phyloP scores from a whole-genome alignment of 148 eudicot genomes.

The Nyssa sinensis region DNA sequence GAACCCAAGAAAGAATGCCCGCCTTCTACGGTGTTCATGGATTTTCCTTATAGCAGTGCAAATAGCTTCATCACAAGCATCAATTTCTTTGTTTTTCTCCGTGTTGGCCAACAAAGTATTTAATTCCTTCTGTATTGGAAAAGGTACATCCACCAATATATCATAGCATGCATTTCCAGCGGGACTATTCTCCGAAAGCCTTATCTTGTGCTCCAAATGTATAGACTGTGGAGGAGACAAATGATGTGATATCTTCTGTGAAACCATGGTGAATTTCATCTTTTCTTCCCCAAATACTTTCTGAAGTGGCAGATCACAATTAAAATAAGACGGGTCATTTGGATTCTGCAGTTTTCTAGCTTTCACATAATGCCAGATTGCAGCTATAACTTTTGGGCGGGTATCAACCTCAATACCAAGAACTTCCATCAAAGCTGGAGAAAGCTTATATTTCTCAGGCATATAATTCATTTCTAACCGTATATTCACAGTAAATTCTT shows the following conservation, averaged over 20 bases:
- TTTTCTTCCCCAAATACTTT: constrained; percentile 83
- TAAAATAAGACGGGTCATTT: constrained; percentile 76
- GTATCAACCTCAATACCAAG: constrained; percentile 94
- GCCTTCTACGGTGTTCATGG: constrained; percentile 78
- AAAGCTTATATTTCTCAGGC: constrained; percentile 90
- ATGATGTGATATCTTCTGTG: constrained; percentile 77
- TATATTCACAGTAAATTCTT: constrained; percentile 67
- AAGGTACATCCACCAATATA: constrained; percentile 83
- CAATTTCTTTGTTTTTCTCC: constrained; percentile 86
- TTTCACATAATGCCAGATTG: constrained; percentile 94
- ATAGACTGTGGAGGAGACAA: constrained; percentile 81
- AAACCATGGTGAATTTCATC: constrained; percentile 76
- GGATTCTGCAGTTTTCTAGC: constrained; percentile 82
- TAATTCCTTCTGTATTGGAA: constrained; percentile 85
- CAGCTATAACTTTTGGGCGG: constrained; percentile 80
- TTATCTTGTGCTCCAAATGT: constrained; percentile 80
- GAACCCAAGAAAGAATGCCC: constrained; percentile 91
- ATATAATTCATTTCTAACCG: constrained; percentile 77
- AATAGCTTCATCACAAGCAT: constrained; percentile 81
- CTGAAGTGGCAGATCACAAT: constrained; percentile 81
- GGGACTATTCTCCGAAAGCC: constrained; percentile 77
- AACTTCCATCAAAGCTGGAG: constrained; percentile 74
- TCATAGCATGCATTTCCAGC: constrained; percentile 89
- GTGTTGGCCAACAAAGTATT: constrained; percentile 72
- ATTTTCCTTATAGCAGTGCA: constrained; percentile 82